These are phyloP conservation scores for Poa annua DNA, from an alignment of 176 grass and related monocot species.

Conservation along the genomic window DNA sequence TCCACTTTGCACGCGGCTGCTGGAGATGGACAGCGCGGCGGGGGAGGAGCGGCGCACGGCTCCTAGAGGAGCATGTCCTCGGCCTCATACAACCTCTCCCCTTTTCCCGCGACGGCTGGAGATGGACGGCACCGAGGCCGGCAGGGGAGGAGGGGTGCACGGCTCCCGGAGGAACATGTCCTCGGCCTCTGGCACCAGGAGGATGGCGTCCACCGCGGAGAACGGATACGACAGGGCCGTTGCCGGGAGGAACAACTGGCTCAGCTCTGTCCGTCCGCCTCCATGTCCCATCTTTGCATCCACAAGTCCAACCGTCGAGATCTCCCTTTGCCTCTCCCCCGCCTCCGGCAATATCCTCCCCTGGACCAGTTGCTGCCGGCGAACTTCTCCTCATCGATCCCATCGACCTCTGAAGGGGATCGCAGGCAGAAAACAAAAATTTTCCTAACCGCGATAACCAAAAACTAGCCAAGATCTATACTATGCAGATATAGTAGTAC, in stretches of 20 bases:
- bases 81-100: neutral
- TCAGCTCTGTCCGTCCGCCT: too few relatives aligned
- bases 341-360: constrained; percentile 50
- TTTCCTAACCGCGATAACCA: too few relatives aligned
- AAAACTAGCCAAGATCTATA: too few relatives aligned
- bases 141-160: constrained; percentile 42
- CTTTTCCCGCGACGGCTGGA: constrained; percentile 35
- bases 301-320: constrained; percentile 26
- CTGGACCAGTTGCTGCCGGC: constrained; percentile 43
- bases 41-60: too few relatives aligned
- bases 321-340: constrained; percentile 30
- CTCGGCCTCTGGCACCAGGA: constrained; percentile 9
- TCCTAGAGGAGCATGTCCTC: too few relatives aligned
- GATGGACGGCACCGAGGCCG: constrained; percentile 60
- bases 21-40: too few relatives aligned
- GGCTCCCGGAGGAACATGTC: constrained; percentile 52
- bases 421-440: too few relatives aligned
- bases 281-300: constrained; percentile 21
- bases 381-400: constrained; percentile 70
- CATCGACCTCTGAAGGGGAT: constrained; percentile 65
- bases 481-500: too few relatives aligned
- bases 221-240: too few relatives aligned
- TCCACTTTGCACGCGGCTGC: too few relatives aligned
- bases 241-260: too few relatives aligned
- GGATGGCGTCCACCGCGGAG: too few relatives aligned